A percentile compares a stretch with the other conserved stretches of the same genome.
phyloP scores from a whole-genome alignment of 257 asterid genomes.

The Scutellaria galericulata region DNA sequence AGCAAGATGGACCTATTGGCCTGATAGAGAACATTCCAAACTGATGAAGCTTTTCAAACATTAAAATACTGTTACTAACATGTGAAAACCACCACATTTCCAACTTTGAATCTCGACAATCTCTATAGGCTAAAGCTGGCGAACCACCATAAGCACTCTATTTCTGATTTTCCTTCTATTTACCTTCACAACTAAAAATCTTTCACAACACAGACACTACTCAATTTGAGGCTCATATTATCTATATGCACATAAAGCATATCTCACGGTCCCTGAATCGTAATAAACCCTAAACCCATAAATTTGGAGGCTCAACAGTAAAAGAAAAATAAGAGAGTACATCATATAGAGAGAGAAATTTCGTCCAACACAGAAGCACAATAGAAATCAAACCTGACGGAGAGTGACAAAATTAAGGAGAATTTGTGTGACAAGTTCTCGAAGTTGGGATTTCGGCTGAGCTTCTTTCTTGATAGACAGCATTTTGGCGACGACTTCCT shows the following conservation, averaged over 20 bases:
- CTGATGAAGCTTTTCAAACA: slow-evolving; percentile 4
- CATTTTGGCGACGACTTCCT: slow-evolving; percentile 78
- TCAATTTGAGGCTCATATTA: background rate
- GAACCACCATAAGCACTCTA: background rate
- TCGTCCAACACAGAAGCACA: slow-evolving; percentile 4
- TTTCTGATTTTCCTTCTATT: slow-evolving; percentile 11
- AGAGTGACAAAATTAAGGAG: slow-evolving; percentile 83
- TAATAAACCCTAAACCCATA: slow-evolving; percentile 37
- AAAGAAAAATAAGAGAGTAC: background rate
- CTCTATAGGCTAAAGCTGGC: background rate
- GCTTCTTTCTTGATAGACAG: slow-evolving; percentile 66
- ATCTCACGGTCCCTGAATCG: slow-evolving; percentile 25
- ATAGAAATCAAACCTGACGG: slow-evolving; percentile 67
- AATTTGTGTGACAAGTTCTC: slow-evolving; percentile 77
- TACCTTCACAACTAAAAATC: background rate
- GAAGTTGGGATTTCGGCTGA: slow-evolving; percentile 63
- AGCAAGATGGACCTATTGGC: slow-evolving; percentile 95
- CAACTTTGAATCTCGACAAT: background rate
- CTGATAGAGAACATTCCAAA: slow-evolving; percentile 47
- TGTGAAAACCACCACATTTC: background rate
- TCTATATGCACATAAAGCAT: background rate
- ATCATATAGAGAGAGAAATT: background rate
- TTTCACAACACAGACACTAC: slow-evolving; percentile 4
- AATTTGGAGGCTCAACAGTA: background rate
- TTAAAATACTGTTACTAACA: background rate